Base-by-base conservation (phyloP, 495 filamentous ascomycete species). In the Aspergillus baeticus region DNA sequence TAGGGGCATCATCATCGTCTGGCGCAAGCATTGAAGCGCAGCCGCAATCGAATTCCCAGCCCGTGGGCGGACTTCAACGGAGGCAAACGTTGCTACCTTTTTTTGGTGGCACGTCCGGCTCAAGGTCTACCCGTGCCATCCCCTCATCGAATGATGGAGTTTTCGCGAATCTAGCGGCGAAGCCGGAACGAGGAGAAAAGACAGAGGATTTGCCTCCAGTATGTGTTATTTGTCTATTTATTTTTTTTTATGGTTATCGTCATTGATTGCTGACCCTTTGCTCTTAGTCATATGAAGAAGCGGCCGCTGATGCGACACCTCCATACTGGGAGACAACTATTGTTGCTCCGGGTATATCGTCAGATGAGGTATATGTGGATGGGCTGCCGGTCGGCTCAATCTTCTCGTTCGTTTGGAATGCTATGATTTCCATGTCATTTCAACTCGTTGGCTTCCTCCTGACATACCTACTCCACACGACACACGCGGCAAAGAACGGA, bases 251-350 rank as follows among this genome's bases (percentile, higher is more conserved):
- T 38, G 22, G 10, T 42, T 20, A n/a, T 38, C 10, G 4, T 18
- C 44, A 20, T 33, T 36, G 54, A 45, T 14, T 53, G 42, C 54
- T 60, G 8, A 51, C 47, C 33, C 11, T 29, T 33, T 44, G 50
- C 56, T 20, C 64, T 10, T 65, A 98, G 92, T 90, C 92, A 18
- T 98, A 98, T 75, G 95, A 98, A 81, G 92, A 96, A 85, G 94
- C 94, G 6, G 94, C 94, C 10, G 93, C 93, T 15, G 94, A 98
- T 74, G 90, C 93, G 18, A 91, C 94, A 34, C 94, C 94, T 0
- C 94, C 95, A 2, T 98, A 98, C 70, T 98, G 94, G 94, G 94
- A 98, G 74, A 98, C 93, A 15, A 97, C 94, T 2, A 97, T 98
- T 63, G 81, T 98, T 53, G 91, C 93, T 3, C 95, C 94, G 6